Evolutionary conservation across 139 green algal genomes (phyloP).

Genomic region (Chlamydomonas sp.): DNA sequence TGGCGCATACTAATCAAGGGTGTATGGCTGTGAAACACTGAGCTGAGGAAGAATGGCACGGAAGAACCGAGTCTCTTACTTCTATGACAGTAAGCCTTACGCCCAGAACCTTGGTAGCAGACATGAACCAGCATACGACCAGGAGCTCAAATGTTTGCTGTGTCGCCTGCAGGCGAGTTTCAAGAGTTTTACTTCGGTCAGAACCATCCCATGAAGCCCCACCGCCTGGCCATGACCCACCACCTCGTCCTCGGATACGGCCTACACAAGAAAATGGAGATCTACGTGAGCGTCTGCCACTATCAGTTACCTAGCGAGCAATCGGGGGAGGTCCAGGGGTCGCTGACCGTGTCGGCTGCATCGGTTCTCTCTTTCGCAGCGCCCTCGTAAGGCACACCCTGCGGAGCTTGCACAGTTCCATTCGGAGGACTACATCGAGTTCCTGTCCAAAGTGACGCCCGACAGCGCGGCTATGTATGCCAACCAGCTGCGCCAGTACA

Average conservation of each 20-base stretch:
- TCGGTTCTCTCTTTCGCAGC: slow-evolving; percentile 54
- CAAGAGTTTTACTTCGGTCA: slow-evolving; percentile 92
- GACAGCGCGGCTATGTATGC: slow-evolving; percentile 60
- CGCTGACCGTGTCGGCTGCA: too few relatives aligned
- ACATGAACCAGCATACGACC: not conserved
- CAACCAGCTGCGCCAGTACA: slow-evolving; percentile 73
- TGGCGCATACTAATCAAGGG: too few relatives aligned
- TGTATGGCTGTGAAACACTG: not conserved
- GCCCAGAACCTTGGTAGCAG: not conserved
- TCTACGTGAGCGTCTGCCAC: slow-evolving; percentile 75
- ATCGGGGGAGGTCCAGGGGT: too few relatives aligned
- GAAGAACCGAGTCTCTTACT: slow-evolving; percentile 85
- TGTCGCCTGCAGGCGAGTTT: slow-evolving; percentile 68
- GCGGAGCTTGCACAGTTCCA: slow-evolving; percentile 93
- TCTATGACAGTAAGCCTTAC: slow-evolving; percentile 81
- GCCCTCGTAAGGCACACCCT: slow-evolving; percentile 78
- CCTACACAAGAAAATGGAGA: slow-evolving; percentile 91
- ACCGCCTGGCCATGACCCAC: slow-evolving; percentile 96
- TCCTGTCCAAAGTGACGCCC: slow-evolving; percentile 81
- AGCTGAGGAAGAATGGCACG: slow-evolving; percentile 19
- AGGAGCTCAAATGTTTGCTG: too few relatives aligned
- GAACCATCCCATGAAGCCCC: slow-evolving; percentile 99
- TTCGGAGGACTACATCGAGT: slow-evolving; percentile 84
- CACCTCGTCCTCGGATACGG: slow-evolving; percentile 94
- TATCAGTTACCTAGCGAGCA: too few relatives aligned